phyloP scores from a whole-genome alignment of 257 asterid species.

The Coffea eugenioides region DNA sequence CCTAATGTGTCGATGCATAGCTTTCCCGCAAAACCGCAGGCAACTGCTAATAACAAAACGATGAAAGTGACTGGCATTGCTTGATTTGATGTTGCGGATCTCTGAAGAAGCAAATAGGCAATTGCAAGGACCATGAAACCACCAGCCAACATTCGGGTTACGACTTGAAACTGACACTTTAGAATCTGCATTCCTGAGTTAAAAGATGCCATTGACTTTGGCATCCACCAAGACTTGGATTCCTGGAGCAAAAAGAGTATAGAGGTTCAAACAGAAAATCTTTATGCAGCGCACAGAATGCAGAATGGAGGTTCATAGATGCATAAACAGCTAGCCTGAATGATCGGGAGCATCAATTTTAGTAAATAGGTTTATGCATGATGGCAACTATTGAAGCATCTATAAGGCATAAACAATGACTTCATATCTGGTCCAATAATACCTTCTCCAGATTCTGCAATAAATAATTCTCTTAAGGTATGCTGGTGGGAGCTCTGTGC shows the following conservation, averaged over 20 bases:
- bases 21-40: conserved; percentile 72
- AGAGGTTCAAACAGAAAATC: neutral
- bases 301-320: neutral
- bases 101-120: conserved; percentile 54
- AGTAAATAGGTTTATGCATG: neutral
- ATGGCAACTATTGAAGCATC: neutral
- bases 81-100: conserved; percentile 63
- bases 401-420: neutral
- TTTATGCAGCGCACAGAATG: neutral
- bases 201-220: conserved; percentile 53
- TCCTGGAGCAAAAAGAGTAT: conserved; percentile 35
- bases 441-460: neutral
- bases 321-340: neutral
- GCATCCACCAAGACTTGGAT: conserved; percentile 79
- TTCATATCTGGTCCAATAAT: neutral
- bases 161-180: conserved; percentile 65
- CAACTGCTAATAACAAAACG: conserved; percentile 56
- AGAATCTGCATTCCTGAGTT: conserved; percentile 63
- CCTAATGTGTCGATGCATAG: conserved; percentile 81
- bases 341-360: neutral
- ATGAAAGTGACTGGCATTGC: conserved; percentile 85
- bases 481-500: neutral
- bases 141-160: conserved; percentile 72
- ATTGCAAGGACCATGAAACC: conserved; percentile 54
- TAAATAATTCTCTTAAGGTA: neutral